A percentile compares a stretch with the other conserved stretches of the same genome.
Conservation (phyloP, 805 yeast species). For the Saturnispora saitoi region DNA sequence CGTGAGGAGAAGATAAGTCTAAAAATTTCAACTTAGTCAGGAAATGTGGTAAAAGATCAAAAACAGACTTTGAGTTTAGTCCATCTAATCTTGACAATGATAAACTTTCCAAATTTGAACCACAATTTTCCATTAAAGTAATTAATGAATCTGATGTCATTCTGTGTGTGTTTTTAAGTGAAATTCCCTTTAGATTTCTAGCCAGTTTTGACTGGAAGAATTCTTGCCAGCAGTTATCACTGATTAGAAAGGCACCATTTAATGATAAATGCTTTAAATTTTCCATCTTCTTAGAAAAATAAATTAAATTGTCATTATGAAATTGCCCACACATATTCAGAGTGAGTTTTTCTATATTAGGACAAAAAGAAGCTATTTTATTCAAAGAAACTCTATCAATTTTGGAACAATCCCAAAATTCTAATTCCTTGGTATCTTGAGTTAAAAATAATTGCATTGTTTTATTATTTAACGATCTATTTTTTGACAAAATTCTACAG, state of each 20-base stretch:
- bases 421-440: slow-evolving; percentile 45
- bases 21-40: slow-evolving; percentile 45
- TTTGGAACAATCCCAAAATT: slow-evolving; percentile 90
- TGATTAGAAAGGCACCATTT: slow-evolving; percentile 86
- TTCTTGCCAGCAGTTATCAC: slow-evolving; percentile 66
- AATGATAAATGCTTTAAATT: slow-evolving; percentile 49
- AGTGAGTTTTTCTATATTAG: slow-evolving; percentile 55
- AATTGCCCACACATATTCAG: slow-evolving; percentile 91
- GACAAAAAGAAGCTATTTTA: slow-evolving; percentile 71
- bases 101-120: slow-evolving; percentile 45
- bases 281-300: slow-evolving; percentile 51
- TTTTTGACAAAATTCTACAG: slow-evolving; percentile 68
- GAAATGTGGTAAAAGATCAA: slow-evolving; percentile 58
- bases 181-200: slow-evolving; percentile 45
- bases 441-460: slow-evolving; percentile 70
- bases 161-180: slow-evolving; percentile 75
- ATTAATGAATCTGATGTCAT: slow-evolving; percentile 60
- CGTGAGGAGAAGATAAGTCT: slow-evolving; percentile 61
- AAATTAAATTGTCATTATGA: slow-evolving; percentile 63
- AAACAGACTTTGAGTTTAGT: slow-evolving; percentile 45
- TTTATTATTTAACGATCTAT: slow-evolving; percentile 65
- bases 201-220: slow-evolving; percentile 54
- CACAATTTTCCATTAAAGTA: slow-evolving; percentile 53
- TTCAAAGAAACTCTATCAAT: slow-evolving; percentile 56
- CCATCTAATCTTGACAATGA: slow-evolving; percentile 68